phyloP scores from a whole-genome alignment of 345 rosid species.

The Geranium brycei region DNA sequence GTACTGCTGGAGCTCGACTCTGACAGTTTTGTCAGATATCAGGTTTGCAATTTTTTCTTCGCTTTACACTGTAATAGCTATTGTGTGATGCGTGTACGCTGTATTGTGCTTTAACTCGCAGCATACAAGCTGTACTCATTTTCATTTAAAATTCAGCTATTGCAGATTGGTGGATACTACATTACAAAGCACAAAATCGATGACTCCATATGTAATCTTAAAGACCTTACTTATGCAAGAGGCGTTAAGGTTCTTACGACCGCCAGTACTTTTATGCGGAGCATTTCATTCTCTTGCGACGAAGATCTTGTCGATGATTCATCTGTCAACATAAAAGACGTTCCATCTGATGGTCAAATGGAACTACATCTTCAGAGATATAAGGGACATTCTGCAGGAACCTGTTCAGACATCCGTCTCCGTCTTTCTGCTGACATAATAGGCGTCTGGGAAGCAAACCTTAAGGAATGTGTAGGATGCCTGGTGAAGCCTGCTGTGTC shows the following conservation, averaged over 20 bases:
- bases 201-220: constrained; percentile 32
- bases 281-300: constrained; percentile 36
- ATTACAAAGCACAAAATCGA: constrained; percentile 37
- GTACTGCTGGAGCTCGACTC: constrained; percentile 51
- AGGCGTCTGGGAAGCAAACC: constrained; percentile 23
- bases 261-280: constrained; percentile 36
- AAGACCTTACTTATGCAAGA: constrained; percentile 19
- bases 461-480: constrained; percentile 24
- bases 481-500: constrained; percentile 15
- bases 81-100: not conserved
- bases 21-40: constrained; percentile 28
- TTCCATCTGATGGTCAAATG: constrained; percentile 13
- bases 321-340: constrained; percentile 18
- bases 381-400: constrained; percentile 13
- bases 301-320: constrained; percentile 22
- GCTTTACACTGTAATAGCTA: not conserved
- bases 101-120: not conserved
- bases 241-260: constrained; percentile 28
- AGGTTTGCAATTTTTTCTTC: constrained; percentile 21
- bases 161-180: constrained; percentile 70
- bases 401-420: constrained; percentile 42
- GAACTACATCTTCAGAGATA: constrained; percentile 10
- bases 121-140: constrained; percentile 8
- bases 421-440: constrained; percentile 29
- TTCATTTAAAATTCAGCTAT: constrained; percentile 32